Evolutionary conservation across 169 alveolate species (phyloP).

Genomic region (Plasmodium berghei): DNA sequence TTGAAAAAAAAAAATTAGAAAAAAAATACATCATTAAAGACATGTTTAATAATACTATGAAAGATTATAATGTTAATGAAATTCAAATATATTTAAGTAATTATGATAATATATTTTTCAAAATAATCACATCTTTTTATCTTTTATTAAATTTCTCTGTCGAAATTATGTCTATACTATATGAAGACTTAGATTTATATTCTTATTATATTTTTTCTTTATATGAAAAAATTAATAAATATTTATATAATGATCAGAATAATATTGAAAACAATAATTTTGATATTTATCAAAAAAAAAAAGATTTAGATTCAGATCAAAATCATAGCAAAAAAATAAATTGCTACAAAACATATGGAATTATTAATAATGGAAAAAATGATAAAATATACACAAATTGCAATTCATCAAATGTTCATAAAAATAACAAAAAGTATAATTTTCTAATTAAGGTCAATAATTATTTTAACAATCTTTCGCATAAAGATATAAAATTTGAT

Average conservation of each 20-base stretch:
- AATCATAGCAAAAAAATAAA: neutral
- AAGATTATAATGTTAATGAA: conserved; percentile 21
- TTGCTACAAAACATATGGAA: neutral
- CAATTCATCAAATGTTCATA: neutral
- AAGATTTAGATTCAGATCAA: neutral
- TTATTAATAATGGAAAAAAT: neutral
- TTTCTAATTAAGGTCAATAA: neutral
- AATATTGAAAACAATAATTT: neutral
- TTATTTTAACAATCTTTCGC: neutral
- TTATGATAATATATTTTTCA: conserved; percentile 59
- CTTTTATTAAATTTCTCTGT: conserved; percentile 51
- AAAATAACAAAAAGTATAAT: neutral
- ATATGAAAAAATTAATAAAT: conserved; percentile 17
- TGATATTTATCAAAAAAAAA: neutral
- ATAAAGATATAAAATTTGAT: conserved; percentile 9
- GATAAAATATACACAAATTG: neutral
- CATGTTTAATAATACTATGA: conserved; percentile 40
- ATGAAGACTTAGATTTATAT: conserved; percentile 45
- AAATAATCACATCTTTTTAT: conserved; percentile 43
- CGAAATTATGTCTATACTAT: conserved; percentile 35
- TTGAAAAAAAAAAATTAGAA: conserved; percentile 19
- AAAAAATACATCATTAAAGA: conserved; percentile 46
- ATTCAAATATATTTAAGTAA: conserved; percentile 51
- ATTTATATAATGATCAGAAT: neutral
- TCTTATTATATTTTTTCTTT: conserved; percentile 40